Evolutionary conservation across 352 stramenopile genomes (phyloP).

Genomic region (Pythium rhizo-oryzae): DNA sequence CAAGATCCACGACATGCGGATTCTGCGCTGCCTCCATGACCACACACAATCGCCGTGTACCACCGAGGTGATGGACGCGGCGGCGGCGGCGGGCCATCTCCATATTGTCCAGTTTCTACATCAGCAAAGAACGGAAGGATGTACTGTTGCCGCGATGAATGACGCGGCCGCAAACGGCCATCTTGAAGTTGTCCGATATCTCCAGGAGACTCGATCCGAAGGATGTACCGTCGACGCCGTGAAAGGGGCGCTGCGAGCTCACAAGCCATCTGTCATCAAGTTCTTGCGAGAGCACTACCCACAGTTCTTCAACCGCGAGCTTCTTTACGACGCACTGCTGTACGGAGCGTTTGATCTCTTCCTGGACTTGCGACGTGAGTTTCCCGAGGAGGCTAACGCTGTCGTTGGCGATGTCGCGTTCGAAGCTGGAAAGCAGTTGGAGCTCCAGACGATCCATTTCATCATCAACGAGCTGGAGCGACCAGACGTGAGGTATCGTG

Average conservation of each 20-base stretch:
- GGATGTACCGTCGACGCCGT: not conserved
- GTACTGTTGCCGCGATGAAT: not conserved
- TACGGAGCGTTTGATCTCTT: too few species aligned
- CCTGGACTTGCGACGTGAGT: too few species aligned
- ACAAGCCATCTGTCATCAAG: not conserved
- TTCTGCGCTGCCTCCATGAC: not conserved
- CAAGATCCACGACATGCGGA: too few species aligned
- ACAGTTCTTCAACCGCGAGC: too few species aligned
- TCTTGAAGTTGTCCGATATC: not conserved
- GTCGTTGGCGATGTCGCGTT: too few species aligned
- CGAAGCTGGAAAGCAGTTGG: not conserved
- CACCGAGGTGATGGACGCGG: not conserved
- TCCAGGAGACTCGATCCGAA: not conserved
- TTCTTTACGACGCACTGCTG: too few species aligned
- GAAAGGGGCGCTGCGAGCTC: not conserved
- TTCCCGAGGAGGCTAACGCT: too few species aligned
- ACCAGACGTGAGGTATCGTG: not conserved
- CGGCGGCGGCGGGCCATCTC: not conserved
- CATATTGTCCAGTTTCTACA: not conserved
- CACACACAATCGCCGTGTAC: not conserved
- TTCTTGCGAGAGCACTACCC: not conserved
- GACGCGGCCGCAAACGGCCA: not conserved
- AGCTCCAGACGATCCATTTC: slow-evolving; percentile 1
- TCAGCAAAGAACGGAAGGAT: not conserved
- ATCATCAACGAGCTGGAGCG: not conserved